Conservation (phyloP, 2,329 filamentous ascomycete species). For the Phoma herbarum region DNA sequence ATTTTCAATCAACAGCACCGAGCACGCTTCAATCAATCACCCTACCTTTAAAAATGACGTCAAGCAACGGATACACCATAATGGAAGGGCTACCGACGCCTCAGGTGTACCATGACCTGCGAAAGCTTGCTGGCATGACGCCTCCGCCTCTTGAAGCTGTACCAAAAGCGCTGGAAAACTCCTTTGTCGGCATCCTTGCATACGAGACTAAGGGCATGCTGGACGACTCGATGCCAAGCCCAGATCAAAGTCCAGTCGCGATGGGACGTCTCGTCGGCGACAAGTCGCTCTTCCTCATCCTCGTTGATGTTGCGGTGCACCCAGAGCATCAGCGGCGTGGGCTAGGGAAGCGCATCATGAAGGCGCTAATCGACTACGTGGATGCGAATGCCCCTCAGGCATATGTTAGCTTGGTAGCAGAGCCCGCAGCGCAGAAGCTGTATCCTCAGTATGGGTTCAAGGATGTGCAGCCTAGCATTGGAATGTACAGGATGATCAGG, state of each 20-base stretch:
- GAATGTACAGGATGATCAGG: conserved; percentile 42
- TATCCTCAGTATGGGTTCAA: conserved; percentile 60
- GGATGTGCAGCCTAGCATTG: conserved; percentile 45
- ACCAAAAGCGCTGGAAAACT: conserved; percentile 38
- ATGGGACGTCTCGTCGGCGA: conserved; percentile 64
- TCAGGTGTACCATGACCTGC: conserved; percentile 43
- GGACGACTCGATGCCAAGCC: conserved; percentile 29
- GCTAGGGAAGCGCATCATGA: conserved; percentile 58
- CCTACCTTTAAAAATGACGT: conserved; percentile 19
- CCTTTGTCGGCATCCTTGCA: conserved; percentile 37
- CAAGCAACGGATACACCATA: conserved; percentile 34
- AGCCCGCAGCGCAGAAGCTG: conserved; percentile 55
- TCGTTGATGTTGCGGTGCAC: conserved; percentile 62
- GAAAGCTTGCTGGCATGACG: conserved; percentile 41
- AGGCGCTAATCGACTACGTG: conserved; percentile 54
- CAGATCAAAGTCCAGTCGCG: conserved; percentile 47
- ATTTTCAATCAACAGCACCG: not conserved
- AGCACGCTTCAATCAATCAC: not conserved
- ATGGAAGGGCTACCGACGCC: conserved; percentile 39
- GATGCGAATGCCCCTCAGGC: conserved; percentile 53
- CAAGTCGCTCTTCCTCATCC: conserved; percentile 61
- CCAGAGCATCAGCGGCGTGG: conserved; percentile 60
- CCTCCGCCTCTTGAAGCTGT: conserved; percentile 42
- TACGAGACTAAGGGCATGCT: conserved; percentile 38
- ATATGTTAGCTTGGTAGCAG: conserved; percentile 59